Evolutionary conservation across 2,329 filamentous ascomycete species (phyloP).

Genomic region (Venturiaceae sp.): DNA sequence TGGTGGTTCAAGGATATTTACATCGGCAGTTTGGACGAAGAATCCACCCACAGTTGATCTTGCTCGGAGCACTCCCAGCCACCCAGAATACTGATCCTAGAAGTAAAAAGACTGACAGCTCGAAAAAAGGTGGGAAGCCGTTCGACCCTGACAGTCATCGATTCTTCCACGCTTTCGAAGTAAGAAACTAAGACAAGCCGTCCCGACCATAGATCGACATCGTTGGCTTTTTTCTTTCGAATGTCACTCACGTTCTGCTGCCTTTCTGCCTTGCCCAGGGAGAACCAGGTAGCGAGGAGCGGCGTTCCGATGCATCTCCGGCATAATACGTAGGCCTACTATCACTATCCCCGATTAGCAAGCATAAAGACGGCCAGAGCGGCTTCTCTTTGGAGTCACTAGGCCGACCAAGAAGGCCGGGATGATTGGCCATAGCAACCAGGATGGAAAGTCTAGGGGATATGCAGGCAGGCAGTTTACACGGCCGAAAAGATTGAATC

Average conservation of each 20-base stretch:
- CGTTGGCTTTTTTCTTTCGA: neutral
- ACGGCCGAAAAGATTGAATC: neutral
- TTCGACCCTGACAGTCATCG: no score
- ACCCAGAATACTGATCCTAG: no score
- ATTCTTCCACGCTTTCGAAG: no score
- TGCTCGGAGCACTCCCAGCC: no score
- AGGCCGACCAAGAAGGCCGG: neutral
- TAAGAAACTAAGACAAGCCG: neutral
- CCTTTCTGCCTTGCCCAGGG: neutral
- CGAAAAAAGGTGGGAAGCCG: no score
- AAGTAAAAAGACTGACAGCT: no score
- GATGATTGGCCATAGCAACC: neutral
- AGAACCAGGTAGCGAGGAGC: neutral
- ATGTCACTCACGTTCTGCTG: no score
- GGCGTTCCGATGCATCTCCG: neutral
- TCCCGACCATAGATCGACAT: neutral
- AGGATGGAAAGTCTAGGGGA: neutral
- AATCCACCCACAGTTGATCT: no score
- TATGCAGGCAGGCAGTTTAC: neutral
- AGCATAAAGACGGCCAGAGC: neutral
- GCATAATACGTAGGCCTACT: neutral
- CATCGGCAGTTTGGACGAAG: no score
- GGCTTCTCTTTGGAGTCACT: neutral
- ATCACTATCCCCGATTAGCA: no score
- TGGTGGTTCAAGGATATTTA: no score